A percentile compares a stretch with the other conserved stretches of the same genome.
Conservation (phyloP, 2,329 filamentous ascomycete genomes). For the Fulvia fulva region DNA sequence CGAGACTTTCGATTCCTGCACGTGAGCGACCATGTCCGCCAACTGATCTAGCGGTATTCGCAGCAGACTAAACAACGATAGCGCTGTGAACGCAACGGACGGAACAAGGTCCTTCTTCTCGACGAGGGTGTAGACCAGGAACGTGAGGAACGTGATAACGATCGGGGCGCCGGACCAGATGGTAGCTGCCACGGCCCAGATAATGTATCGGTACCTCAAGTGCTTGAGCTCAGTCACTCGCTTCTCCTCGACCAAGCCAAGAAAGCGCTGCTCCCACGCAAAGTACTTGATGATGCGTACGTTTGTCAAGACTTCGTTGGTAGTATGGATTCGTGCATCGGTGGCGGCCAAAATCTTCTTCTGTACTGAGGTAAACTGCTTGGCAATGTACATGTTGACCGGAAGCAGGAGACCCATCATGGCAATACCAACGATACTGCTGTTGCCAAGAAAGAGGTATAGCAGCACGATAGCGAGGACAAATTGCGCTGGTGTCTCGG, state of each 20-base stretch:
- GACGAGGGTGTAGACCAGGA: conserved; percentile 85
- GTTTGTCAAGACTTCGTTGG: conserved; percentile 94
- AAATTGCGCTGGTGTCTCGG: conserved; percentile 83
- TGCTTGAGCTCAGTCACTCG: conserved; percentile 72
- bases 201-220: conserved; percentile 75
- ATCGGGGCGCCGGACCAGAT: conserved; percentile 96
- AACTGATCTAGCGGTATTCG: conserved; percentile 91
- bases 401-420: conserved; percentile 88
- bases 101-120: conserved; percentile 87
- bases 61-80: conserved; percentile 92
- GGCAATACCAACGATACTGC: conserved; percentile 86
- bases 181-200: conserved; percentile 88
- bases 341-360: conserved; percentile 90
- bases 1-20: conserved; percentile 95
- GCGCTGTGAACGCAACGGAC: conserved; percentile 90
- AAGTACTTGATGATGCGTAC: conserved; percentile 99
- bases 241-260: conserved; percentile 83
- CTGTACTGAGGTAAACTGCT: conserved; percentile 78
- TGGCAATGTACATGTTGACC: conserved; percentile 83
- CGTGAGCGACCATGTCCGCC: conserved; percentile 97
- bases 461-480: conserved; percentile 74
- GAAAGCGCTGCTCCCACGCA: conserved; percentile 93
- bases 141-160: conserved; percentile 93
- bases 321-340: conserved; percentile 91
- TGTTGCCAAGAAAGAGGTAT: conserved; percentile 85